phyloP scores from a whole-genome alignment of 805 yeast genomes.

The Hanseniaspora occidentalis region DNA sequence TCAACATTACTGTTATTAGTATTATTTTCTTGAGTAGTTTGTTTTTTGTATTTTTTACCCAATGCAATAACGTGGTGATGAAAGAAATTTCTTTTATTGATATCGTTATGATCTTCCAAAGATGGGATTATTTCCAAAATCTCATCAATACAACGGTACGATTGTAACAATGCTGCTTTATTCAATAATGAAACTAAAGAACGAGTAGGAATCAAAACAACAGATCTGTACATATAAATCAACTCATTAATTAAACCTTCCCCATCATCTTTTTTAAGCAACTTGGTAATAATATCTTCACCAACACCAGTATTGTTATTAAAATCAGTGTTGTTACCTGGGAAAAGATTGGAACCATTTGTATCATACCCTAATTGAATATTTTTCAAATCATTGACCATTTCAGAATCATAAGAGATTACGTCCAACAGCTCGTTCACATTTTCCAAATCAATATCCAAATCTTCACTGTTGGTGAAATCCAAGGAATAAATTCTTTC shows the following conservation, averaged over 20 bases:
- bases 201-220: conserved; percentile 41
- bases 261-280: conserved; percentile 32
- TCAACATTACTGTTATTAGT: background rate
- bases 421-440: conserved; percentile 42
- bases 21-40: conserved; percentile 2
- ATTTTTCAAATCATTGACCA: conserved; percentile 2
- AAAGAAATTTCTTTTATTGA: conserved; percentile 71
- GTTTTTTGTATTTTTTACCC: conserved; percentile 44
- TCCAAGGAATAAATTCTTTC: conserved; percentile 63
- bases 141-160: conserved; percentile 45
- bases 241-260: conserved; percentile 33
- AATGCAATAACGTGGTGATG: conserved; percentile 73
- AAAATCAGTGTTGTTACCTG: too few species aligned
- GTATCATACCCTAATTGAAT: too few species aligned
- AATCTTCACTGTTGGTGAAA: conserved; percentile 61
- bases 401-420: conserved; percentile 32
- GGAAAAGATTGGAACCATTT: too few species aligned
- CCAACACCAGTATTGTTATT: too few species aligned
- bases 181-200: conserved; percentile 48
- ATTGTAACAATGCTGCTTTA: conserved; percentile 45
- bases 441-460: conserved; percentile 37
- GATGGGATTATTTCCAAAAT: conserved; percentile 39
- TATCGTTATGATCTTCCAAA: conserved; percentile 54
- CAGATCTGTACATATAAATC: conserved; percentile 30
- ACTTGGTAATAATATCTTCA: conserved; percentile 9